These are phyloP conservation scores for Pelargonium citronellum DNA, from an alignment of 441 rosid genomes.

Conservation along the genomic window DNA sequence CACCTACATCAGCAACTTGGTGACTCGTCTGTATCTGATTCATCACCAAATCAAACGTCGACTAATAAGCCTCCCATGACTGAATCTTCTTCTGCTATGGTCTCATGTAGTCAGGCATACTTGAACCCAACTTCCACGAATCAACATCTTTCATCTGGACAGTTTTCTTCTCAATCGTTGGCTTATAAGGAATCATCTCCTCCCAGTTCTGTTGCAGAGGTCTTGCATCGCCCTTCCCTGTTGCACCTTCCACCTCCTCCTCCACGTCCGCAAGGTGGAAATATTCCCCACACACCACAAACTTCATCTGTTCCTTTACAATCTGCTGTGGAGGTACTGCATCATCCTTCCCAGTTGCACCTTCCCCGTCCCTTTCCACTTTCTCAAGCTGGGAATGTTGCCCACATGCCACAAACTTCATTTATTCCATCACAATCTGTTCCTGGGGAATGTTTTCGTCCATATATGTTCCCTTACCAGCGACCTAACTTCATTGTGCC, in stretches of 20 bases:
- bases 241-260: conserved; percentile 18
- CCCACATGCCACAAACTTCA: not conserved
- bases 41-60: conserved; percentile 26
- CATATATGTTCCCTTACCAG: conserved; percentile 35
- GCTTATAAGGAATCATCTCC: not conserved
- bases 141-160: not conserved
- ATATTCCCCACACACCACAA: conserved; percentile 19
- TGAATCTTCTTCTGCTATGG: conserved; percentile 20
- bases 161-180: not conserved
- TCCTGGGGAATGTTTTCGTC: conserved; percentile 28
- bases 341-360: not conserved
- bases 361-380: not conserved
- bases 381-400: not conserved
- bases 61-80: conserved; percentile 18
- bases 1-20: conserved; percentile 23
- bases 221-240: conserved; percentile 22
- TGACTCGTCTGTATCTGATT: conserved; percentile 33
- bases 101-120: not conserved
- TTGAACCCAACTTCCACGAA: not conserved
- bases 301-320: conserved; percentile 26
- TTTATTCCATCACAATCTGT: not conserved
- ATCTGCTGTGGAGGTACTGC: conserved; percentile 8
- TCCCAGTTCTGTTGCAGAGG: conserved; percentile 17
- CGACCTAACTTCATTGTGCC: conserved; percentile 28
- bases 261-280: conserved; percentile 17